Base-by-base conservation (phyloP, 2,329 filamentous ascomycete species). In the Aspergillus neotritici region DNA sequence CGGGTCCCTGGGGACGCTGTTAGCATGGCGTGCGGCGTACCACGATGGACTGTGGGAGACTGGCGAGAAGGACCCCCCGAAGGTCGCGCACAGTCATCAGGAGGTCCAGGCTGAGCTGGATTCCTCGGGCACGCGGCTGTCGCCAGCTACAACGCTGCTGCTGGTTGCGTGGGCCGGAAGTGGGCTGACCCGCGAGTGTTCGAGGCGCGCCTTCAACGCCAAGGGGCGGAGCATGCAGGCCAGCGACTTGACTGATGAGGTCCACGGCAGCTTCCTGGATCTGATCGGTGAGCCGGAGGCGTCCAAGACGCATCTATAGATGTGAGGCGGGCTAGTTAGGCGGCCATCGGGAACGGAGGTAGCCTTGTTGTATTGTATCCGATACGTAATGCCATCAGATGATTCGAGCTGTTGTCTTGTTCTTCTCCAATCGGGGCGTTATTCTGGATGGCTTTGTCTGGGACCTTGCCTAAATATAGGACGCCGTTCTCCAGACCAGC, bases 141-240 rank as follows among this genome's bases (percentile, higher is more conserved):
- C 71, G 11, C 67, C 71, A 10, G 65, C 69, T 5, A 81, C 83
- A 55, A 75, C 78, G 5, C 68, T 96, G 47, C 77, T 85, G 17
- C 69, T 95, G 50, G 87, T 84, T 12, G 91, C 87, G 1, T 96
- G 86, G 71, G 91, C 86, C 0, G 93, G 91, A 2, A 87, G 86
- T 56, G 80, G 84, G 14, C 80, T 98, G 44, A 97, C 93, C 46
- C 82, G 91, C 65, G 89, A 95, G 64, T 95, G 86, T 62, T 96
- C 91, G 14, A 79, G 87, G 38, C 72, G 90, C 46, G 93, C 93
- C 0, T 98, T 94, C 67, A 75, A 79, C 56, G 86, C 90, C 65
- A 87, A 83, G 59, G 91, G 93, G 1, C 79, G 93, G 51, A 88
- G 86, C 61, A 70, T 98, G 62, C 93, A 97, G 71, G 93, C 93